A percentile compares a stretch with the other conserved stretches of the same genome.
These are phyloP conservation scores for Aspergillus biplanus DNA, from an alignment of 495 filamentous ascomycete genomes.

Conservation along the genomic window DNA sequence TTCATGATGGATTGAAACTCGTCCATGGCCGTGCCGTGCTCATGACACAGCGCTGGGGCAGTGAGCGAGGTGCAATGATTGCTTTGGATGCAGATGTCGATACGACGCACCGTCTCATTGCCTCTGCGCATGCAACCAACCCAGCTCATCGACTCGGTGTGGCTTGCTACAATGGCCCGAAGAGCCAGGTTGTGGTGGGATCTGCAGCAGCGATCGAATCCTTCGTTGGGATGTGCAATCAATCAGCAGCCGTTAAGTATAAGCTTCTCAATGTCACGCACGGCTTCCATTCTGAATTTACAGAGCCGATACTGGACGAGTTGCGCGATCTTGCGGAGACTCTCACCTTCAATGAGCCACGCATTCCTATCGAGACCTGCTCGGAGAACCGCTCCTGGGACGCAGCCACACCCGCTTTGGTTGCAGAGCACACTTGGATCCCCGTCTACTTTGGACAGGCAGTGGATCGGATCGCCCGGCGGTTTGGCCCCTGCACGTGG, in stretches of 20 bases:
- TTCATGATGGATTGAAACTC: constrained; percentile 44
- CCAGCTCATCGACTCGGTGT: constrained; percentile 22
- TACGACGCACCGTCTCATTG: constrained; percentile 12
- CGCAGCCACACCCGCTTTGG: constrained; percentile 11
- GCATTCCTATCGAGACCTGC: constrained; percentile 36
- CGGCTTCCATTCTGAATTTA: not conserved
- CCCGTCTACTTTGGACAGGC: constrained; percentile 49
- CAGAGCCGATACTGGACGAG: constrained; percentile 13
- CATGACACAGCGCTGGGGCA: constrained; percentile 40
- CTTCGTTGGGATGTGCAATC: constrained; percentile 22
- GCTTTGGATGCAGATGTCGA: constrained; percentile 36
- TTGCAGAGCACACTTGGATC: constrained; percentile 37
- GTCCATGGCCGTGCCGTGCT: constrained; percentile 44
- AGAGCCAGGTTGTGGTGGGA: constrained; percentile 41
- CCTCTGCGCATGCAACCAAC: too few relatives aligned
- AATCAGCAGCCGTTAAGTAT: not conserved
- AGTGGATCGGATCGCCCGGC: constrained; percentile 34
- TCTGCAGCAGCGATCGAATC: constrained; percentile 35
- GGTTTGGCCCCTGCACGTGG: constrained; percentile 33
- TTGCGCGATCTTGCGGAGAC: constrained; percentile 31
- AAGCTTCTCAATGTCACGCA: constrained; percentile 22
- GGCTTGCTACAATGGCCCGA: constrained; percentile 52
- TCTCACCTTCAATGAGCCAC: constrained; percentile 31
- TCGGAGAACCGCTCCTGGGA: constrained; percentile 20
- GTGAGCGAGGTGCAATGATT: constrained; percentile 51